Conservation (phyloP, 2,329 filamentous ascomycete genomes). For the Exophiala xenobiotica region DNA sequence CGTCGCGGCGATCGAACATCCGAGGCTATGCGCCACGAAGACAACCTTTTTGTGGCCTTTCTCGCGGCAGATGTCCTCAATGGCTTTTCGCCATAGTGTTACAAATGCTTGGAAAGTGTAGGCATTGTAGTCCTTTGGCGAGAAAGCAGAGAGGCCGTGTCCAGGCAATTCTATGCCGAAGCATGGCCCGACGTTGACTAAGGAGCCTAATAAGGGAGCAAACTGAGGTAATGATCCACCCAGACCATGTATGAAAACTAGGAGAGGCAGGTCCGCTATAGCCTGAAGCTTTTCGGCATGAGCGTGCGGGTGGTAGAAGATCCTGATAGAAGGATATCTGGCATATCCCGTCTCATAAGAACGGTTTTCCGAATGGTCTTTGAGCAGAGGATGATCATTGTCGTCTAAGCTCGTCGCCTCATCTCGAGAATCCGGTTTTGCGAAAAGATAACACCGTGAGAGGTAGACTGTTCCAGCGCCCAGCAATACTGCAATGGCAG, state of each 20-base stretch:
- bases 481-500: slow-evolving; percentile 10
- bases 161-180: slow-evolving; percentile 88
- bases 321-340: slow-evolving; percentile 72
- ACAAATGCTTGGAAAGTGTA: slow-evolving; percentile 75
- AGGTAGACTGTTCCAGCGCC: slow-evolving; percentile 14
- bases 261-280: slow-evolving; percentile 72
- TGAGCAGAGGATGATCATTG: slow-evolving; percentile 77
- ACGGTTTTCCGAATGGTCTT: slow-evolving; percentile 69
- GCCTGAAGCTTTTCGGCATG: slow-evolving; percentile 75
- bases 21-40: slow-evolving; percentile 70
- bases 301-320: slow-evolving; percentile 79
- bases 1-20: slow-evolving; percentile 72
- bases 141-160: slow-evolving; percentile 77
- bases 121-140: slow-evolving; percentile 68
- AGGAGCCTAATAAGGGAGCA: slow-evolving; percentile 72
- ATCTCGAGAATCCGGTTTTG: not conserved
- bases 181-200: slow-evolving; percentile 80
- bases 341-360: slow-evolving; percentile 69
- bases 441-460: slow-evolving; percentile 8
- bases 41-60: slow-evolving; percentile 28
- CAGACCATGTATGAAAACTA: slow-evolving; percentile 90
- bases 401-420: slow-evolving; percentile 14
- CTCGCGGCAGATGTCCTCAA: slow-evolving; percentile 49
- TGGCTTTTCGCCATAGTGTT: slow-evolving; percentile 71
- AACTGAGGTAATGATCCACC: slow-evolving; percentile 93